phyloP scores from a whole-genome alignment of 2,329 filamentous ascomycete species.

The Rutstroemia sydowiana region DNA sequence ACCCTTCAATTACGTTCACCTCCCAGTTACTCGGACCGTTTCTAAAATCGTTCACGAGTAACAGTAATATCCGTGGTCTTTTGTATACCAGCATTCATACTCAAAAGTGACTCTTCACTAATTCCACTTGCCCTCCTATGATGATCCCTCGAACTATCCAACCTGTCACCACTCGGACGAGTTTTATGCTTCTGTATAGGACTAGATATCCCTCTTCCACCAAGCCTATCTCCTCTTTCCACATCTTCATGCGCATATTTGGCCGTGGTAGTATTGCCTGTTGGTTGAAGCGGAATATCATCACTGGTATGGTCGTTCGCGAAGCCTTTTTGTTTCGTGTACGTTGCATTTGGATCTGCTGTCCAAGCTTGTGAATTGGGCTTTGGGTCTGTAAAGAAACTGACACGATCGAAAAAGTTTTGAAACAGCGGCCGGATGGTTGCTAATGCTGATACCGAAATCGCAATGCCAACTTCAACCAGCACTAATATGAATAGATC shows the following conservation, averaged over 20 bases:
- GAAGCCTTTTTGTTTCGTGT: not conserved
- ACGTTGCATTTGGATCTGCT: not conserved
- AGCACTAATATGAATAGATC: conserved; percentile 37
- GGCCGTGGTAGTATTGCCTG: too few species aligned
- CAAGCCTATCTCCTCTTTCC: too few species aligned
- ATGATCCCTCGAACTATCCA: not conserved
- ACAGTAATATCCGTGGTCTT: not conserved
- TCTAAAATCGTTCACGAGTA: not conserved
- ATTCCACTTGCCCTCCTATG: not conserved
- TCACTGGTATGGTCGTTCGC: not conserved
- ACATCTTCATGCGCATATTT: too few species aligned
- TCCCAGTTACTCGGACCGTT: too few species aligned
- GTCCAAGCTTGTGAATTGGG: not conserved
- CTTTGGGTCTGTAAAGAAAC: not conserved
- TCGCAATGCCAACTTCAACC: conserved; percentile 36
- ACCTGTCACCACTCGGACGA: not conserved
- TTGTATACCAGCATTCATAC: not conserved
- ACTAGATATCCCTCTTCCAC: too few species aligned
- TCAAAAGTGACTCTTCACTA: not conserved
- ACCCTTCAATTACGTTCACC: too few species aligned
- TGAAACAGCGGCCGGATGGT: conserved; percentile 33
- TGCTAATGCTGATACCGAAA: conserved; percentile 33
- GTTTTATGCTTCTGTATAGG: not conserved
- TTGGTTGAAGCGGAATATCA: not conserved
- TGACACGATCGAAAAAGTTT: conserved; percentile 14